phyloP scores from a whole-genome alignment of 345 rosid genomes.

The Trapa incisa region DNA sequence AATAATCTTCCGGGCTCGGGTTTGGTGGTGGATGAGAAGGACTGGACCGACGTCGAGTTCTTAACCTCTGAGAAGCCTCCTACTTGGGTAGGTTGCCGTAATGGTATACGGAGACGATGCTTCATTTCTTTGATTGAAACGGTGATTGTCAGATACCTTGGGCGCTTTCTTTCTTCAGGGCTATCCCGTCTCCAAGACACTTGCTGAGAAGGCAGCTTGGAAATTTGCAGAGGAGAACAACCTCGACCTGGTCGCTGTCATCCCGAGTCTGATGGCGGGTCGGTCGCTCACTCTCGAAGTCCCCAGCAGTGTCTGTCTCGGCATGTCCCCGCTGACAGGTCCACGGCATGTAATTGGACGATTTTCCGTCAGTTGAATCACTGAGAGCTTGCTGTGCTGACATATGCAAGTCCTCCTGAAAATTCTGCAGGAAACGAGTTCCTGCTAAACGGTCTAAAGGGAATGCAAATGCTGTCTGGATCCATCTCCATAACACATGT shows the following conservation, averaged over 20 bases:
- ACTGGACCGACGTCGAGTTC: slow-evolving; percentile 70
- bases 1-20: slow-evolving; percentile 48
- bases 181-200: slow-evolving; percentile 52
- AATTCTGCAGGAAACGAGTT: slow-evolving; percentile 49
- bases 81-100: slow-evolving; percentile 51
- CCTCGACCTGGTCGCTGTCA: slow-evolving; percentile 58
- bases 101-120: no score
- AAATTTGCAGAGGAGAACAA: slow-evolving; percentile 51
- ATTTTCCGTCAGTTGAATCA: no score
- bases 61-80: slow-evolving; percentile 58
- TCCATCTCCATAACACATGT: slow-evolving; percentile 71
- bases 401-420: background rate
- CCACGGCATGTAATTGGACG: background rate
- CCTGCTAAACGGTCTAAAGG: slow-evolving; percentile 43
- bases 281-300: slow-evolving; percentile 38
- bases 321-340: slow-evolving; percentile 58
- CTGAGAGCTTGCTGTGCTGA: background rate
- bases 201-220: slow-evolving; percentile 74
- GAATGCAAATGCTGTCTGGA: slow-evolving; percentile 83
- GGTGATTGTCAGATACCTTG: no score
- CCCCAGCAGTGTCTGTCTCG: slow-evolving; percentile 49
- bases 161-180: slow-evolving; percentile 40
- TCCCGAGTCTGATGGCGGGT: slow-evolving; percentile 62
- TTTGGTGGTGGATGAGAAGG: slow-evolving; percentile 50
- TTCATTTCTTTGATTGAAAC: background rate